These are phyloP conservation scores for Exsudoporus frostii DNA, from an alignment of 768 basidiomycete species.

Conservation along the genomic window DNA sequence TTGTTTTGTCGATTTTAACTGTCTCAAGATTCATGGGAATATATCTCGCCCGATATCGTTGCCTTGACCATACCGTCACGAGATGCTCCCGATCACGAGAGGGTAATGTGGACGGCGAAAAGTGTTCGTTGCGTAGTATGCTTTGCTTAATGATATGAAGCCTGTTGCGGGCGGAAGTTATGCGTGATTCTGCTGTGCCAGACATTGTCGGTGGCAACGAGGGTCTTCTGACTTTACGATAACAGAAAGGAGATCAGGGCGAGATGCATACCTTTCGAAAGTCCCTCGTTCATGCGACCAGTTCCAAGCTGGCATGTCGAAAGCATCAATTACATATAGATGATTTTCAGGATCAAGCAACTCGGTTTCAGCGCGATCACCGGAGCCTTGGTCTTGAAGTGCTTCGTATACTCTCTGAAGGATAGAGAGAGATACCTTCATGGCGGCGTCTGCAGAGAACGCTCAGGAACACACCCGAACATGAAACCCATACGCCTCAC, in stretches of 20 bases:
- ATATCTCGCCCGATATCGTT: slow-evolving; percentile 8
- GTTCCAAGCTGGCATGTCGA: slow-evolving; percentile 93
- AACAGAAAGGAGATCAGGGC: background rate
- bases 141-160: slow-evolving; percentile 91
- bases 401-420: slow-evolving; percentile 71
- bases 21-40: slow-evolving; percentile 19
- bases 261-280: slow-evolving; percentile 71
- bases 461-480: background rate
- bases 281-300: slow-evolving; percentile 85
- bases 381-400: slow-evolving; percentile 61
- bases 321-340: slow-evolving; percentile 81
- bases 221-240: slow-evolving; percentile 34
- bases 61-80: slow-evolving; percentile 64
- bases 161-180: slow-evolving; percentile 77
- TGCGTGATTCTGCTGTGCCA: slow-evolving; percentile 79
- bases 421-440: slow-evolving; percentile 74
- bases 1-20: slow-evolving; percentile 96
- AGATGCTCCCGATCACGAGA: slow-evolving; percentile 84
- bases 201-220: slow-evolving; percentile 61
- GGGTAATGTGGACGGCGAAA: slow-evolving; percentile 91
- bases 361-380: slow-evolving; percentile 50
- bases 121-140: slow-evolving; percentile 93
- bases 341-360: slow-evolving; percentile 77
- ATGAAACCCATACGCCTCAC: slow-evolving; percentile 34
- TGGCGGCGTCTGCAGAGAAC: slow-evolving; percentile 58